Base-by-base conservation (phyloP, 371 early-diverging fungal species). In the Rhizomucor pusillus region DNA sequence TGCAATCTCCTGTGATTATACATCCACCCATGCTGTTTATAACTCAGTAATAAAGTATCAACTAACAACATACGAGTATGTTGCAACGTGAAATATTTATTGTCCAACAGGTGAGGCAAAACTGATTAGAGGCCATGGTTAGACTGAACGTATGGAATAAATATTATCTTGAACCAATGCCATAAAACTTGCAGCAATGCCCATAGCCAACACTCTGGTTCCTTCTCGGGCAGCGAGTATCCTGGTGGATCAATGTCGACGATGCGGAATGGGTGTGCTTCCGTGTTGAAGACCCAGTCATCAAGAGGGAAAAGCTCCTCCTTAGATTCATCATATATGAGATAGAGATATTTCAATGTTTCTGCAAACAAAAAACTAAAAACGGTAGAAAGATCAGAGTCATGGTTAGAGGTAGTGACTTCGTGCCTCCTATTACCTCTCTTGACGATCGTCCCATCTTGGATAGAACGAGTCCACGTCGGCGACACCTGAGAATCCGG, bases 271-370 rank as follows among this genome's bases (percentile, higher is more conserved):
- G 92, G 91, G 66, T 94, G 94, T 0, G 92, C 94, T 67, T 94
- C 94, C 6, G 94, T 94, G 45, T 89, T 94, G 60, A 92, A 81
- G 10, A 94, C 92, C 65, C 84, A 94, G 68, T 90, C 60, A 63
- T 90, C 86, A 43, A 95, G 72, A 37, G 90, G 80, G 11, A 74
- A 52, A 4, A 47, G 48, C 5, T 64, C 57, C 0, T 24, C 12
- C 5, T 53, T 37, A n/a, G 89, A 80, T 40, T 82, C 86, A 24
- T 83, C 73, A 78, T 93, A 97, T 16, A 96, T 70, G 36, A 95
- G 68, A 61, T 92, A 96, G 43, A 97, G 74, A 65, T 97, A 97
- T 68, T 98, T 97, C 51, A 97, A 81, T 0, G 97, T 96, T 66
- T 98, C 99, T 0, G 93, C 94, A 63, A 91, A 77, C 58, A 93